Evolutionary conservation across 2,329 filamentous ascomycete species (phyloP), one percentile per base, ranked within the genome.

Genomic region (Aspergillus awamori): DNA sequence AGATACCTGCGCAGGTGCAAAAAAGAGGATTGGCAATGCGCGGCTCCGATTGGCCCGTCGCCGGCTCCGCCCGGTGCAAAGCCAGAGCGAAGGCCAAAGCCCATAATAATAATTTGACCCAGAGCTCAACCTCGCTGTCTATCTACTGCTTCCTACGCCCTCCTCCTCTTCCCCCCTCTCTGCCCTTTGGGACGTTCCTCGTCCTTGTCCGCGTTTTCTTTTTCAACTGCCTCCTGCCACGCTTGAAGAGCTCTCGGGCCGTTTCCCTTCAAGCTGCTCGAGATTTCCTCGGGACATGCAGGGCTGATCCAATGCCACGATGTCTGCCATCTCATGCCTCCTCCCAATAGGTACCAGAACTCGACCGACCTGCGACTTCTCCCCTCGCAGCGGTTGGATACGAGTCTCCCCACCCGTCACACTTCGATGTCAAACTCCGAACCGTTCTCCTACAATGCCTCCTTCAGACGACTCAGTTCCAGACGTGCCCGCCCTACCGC

Each of bases 251-350:
- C 60, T 59, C 55, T 63, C 57, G 38, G 48, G 22, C 53, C 43
- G 55, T 30, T 57, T 45, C 57, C 52, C 54, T 54, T 58, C 62
- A 59, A 65, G 59, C 64, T 63, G 67, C 65, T 68, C 63, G 60
- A 61, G 62, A 63, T 59, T 53, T 53, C 64, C 56, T 63, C 62
- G 63, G 67, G 72, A 74, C 63, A 75, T 74, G 72, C 70, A 71
- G 65, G 69, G 70, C 65, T 75, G 67, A 73, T 62, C 69, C 63
- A 66, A 76, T 78, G 77, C 78, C 84, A 87, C 80, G 69, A 88
- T 89, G 86, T 82, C 77, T 80, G 79, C 75, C 79, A 72, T 83
- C 84, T 84, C 85, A 89, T 89, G 87, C 86, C 84, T 84, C 79
- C 82, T 79, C 75, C 83, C 79, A 81, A 81, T 78, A 79, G 79